Conservation (phyloP, 2,329 filamentous ascomycete species). For the Ophiostoma sp. region DNA sequence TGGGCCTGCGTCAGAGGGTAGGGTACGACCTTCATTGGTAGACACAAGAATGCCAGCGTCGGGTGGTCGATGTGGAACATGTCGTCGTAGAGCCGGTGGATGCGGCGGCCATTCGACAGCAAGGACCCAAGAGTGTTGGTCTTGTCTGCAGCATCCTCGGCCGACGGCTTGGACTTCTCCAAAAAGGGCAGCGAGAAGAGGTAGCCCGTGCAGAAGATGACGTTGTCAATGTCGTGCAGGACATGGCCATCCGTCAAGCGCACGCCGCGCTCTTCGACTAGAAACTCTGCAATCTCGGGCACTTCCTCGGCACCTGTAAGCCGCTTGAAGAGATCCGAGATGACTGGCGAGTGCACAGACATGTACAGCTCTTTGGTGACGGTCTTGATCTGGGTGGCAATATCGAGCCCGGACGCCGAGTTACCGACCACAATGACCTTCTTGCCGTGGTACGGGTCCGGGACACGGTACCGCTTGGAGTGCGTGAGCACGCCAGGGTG, state of each 20-base stretch:
- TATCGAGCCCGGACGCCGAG: conserved; percentile 80
- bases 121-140: conserved; percentile 42
- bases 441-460: conserved; percentile 62
- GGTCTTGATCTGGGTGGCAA: conserved; percentile 70
- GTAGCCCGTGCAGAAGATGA: conserved; percentile 89
- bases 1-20: conserved; percentile 81
- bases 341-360: conserved; percentile 57
- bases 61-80: conserved; percentile 74
- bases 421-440: conserved; percentile 85
- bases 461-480: conserved; percentile 75
- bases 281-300: conserved; percentile 59
- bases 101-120: conserved; percentile 67
- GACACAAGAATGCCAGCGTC: conserved; percentile 72
- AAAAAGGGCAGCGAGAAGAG: conserved; percentile 81
- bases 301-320: conserved; percentile 51
- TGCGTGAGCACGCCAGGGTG: conserved; percentile 66
- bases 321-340: conserved; percentile 47
- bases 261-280: conserved; percentile 56
- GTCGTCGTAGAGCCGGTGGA: conserved; percentile 75
- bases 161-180: conserved; percentile 29
- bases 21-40: conserved; percentile 84
- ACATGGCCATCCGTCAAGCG: conserved; percentile 64
- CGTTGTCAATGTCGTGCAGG: conserved; percentile 68
- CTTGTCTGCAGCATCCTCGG: not conserved
- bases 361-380: conserved; percentile 65